Evolutionary conservation across 2,329 filamentous ascomycete species (phyloP), one percentile per base, ranked within the genome.

Genomic region (Penicillium corylophilum): DNA sequence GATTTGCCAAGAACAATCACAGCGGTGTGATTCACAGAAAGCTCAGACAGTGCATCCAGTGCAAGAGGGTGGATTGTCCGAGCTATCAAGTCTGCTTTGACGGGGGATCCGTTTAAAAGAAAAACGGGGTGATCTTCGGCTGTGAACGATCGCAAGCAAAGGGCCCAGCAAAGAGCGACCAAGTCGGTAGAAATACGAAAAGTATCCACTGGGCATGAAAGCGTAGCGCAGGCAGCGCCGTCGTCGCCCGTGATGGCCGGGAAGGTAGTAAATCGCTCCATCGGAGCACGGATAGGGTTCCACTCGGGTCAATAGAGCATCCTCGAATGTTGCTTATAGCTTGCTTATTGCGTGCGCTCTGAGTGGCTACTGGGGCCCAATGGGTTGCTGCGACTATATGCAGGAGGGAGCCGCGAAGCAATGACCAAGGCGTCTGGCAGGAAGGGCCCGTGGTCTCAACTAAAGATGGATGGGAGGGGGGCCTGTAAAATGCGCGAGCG

Each of bases 101-200:
- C 61, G 22, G 66, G 60, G 10, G 46, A 43, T 18, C 59, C 60
- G 41, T 71, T 61, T 29, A 69, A 44, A 15, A 50, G 36, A 50
- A 73, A 71, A 16, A 67, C 60, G n/a, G 67, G 69, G 24, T 41
- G 53, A 44, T 70, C 63, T 31, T 70, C 64, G 28, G 61, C 62
- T n/a, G 69, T 71, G 44, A 68, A 65, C 28, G 59, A 55, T 38
- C 57, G 55, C 42, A 72, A 55, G 16, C 70, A 55, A 4, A 51
- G 22, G 24, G 67, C 69, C 69, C 70, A 73, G 35, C 63, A 61
- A 44, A 63, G 40, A 8, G 56, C 60, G 15, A 63, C 33, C 5
- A 62, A 31, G 31, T 66, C 50, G 9, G 54, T 24, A 15, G 63
- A 53, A 41, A 64, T 53, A 39, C 40, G 45, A 22, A 33, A 36